A percentile compares a stretch with the other conserved stretches of the same genome.
Evolutionary conservation across 2,329 filamentous ascomycete species (phyloP).

Genomic region (Pseudopithomyces chartarum): DNA sequence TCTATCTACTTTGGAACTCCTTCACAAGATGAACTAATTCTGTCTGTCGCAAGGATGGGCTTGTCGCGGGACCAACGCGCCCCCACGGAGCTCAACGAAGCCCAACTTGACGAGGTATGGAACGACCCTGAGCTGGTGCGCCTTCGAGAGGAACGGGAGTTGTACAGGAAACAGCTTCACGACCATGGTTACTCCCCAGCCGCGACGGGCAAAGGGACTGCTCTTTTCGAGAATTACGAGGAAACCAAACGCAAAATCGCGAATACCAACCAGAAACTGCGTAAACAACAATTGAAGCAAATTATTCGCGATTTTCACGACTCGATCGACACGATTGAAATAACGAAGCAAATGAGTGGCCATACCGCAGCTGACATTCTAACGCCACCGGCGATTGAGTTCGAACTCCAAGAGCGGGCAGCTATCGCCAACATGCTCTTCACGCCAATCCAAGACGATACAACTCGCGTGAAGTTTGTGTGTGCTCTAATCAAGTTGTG

Average conservation of each 20-base stretch:
- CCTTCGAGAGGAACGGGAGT: constrained; percentile 1
- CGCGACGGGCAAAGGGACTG: constrained; percentile 6
- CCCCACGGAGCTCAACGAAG: background rate
- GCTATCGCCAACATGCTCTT: constrained; percentile 14
- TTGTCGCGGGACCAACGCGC: constrained; percentile 5
- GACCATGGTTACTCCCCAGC: constrained; percentile 7
- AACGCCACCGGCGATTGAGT: constrained; percentile 7
- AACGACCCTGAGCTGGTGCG: constrained; percentile 4
- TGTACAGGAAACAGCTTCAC: constrained; percentile 12
- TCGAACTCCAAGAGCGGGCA: constrained; percentile 14
- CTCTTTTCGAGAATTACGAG: constrained; percentile 12
- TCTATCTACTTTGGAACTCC: constrained; percentile 2
- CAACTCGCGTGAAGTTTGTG: constrained; percentile 8
- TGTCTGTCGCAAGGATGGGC: constrained; percentile 3
- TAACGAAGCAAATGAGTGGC: constrained; percentile 14
- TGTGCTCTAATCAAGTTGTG: constrained; percentile 8
- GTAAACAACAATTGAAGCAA: constrained; percentile 1
- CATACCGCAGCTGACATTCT: constrained; percentile 8
- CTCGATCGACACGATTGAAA: constrained; percentile 16
- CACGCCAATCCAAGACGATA: constrained; percentile 10
- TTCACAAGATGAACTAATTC: background rate
- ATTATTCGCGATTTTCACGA: constrained; percentile 13
- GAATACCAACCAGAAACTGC: constrained; percentile 9
- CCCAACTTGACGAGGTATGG: background rate
- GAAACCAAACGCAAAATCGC: constrained; percentile 7